These are phyloP conservation scores for Barnettozyma californica DNA, from an alignment of 805 yeast genomes.

Conservation along the genomic window DNA sequence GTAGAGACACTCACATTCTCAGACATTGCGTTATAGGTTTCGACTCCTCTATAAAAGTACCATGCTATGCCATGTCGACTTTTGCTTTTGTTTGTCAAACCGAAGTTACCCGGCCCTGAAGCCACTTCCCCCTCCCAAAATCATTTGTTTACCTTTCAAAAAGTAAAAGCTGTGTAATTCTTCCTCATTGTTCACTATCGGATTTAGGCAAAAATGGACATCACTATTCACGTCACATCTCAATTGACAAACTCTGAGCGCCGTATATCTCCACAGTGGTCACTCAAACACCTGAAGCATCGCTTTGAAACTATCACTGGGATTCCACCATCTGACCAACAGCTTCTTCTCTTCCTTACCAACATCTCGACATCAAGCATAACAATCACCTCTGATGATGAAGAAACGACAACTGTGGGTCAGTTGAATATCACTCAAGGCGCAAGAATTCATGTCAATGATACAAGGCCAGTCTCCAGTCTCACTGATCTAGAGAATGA, in stretches of 20 bases:
- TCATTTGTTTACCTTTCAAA: neutral
- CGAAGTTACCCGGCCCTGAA: neutral
- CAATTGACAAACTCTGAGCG: constrained; percentile 65
- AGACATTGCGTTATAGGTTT: neutral
- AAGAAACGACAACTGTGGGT: constrained; percentile 12
- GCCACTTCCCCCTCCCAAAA: neutral
- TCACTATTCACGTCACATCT: constrained; percentile 57
- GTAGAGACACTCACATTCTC: neutral
- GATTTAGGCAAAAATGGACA: constrained; percentile 27
- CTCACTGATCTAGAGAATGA: constrained; percentile 36
- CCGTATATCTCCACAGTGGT: constrained; percentile 59
- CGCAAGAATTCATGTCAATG: constrained; percentile 54
- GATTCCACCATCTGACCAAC: constrained; percentile 53
- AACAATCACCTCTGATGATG: constrained; percentile 14
- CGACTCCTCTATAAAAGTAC: neutral
- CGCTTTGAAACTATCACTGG: constrained; percentile 72
- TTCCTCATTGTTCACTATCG: neutral
- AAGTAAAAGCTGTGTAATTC: neutral
- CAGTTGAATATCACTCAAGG: constrained; percentile 28
- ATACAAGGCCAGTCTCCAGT: constrained; percentile 47
- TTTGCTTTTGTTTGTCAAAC: neutral
- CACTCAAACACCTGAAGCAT: constrained; percentile 43
- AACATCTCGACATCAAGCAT: constrained; percentile 26
- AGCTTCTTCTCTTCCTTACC: constrained; percentile 40
- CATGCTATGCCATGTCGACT: neutral